These are phyloP conservation scores for Wallacemonas sp. DNA, from an alignment of 208 protist species.

Conservation along the genomic window DNA sequence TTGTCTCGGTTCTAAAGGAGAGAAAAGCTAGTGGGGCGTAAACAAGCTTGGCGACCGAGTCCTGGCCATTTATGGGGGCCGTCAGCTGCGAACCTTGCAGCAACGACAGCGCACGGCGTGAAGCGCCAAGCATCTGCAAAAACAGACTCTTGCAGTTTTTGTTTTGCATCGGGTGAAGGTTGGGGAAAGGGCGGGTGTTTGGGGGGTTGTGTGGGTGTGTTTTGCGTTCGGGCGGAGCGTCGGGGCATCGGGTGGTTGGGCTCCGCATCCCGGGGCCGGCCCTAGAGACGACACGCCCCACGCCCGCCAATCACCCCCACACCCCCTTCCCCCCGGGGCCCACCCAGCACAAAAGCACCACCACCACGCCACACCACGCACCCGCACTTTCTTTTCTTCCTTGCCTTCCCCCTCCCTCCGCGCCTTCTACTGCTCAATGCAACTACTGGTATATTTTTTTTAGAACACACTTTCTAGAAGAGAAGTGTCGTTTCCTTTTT, in stretches of 20 bases:
- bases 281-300: too few species aligned
- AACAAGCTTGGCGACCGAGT: conserved; percentile 33
- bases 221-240: not conserved
- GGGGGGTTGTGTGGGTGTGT: not conserved
- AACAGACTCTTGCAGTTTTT: not conserved
- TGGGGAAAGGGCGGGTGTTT: not conserved
- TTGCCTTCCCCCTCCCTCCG: too few species aligned
- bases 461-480: too few species aligned
- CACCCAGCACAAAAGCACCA: not conserved
- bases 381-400: not conserved
- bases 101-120: not conserved
- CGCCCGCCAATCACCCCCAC: too few species aligned
- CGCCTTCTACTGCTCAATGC: too few species aligned
- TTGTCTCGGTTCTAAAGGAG: conserved; percentile 18
- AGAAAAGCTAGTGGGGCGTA: conserved; percentile 53
- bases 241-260: not conserved
- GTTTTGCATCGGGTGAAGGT: not conserved
- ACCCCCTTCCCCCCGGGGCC: not conserved
- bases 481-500: too few species aligned
- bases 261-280: not conserved
- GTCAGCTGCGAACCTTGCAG: not conserved
- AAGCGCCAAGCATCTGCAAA: not conserved
- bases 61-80: conserved; percentile 18
- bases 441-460: too few species aligned
- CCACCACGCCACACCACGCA: not conserved